Evolutionary conservation across 176 grass and related monocot species (phyloP).

Genomic region (Canna indica): DNA sequence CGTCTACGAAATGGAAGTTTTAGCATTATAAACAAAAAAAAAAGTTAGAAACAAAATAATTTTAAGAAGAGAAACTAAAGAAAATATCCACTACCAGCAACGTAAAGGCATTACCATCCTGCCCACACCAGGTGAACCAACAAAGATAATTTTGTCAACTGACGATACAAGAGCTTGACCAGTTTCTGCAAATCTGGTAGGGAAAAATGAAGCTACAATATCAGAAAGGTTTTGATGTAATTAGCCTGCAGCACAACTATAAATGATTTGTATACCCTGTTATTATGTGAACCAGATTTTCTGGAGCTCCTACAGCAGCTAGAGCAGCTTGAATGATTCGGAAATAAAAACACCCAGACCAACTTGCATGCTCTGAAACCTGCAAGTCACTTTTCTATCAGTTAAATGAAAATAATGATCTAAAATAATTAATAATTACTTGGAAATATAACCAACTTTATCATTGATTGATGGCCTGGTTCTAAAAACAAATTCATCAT

Average conservation of each 20-base stretch:
- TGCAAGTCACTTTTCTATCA: slow-evolving; percentile 17
- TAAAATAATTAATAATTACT: not conserved
- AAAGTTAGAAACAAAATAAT: not conserved
- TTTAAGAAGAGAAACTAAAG: slow-evolving; percentile 5
- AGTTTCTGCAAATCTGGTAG: slow-evolving; percentile 78
- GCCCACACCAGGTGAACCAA: slow-evolving; percentile 93
- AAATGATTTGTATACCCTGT: slow-evolving; percentile 51
- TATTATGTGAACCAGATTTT: slow-evolving; percentile 93
- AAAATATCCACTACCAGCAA: not conserved
- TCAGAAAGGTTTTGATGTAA: slow-evolving; percentile 3
- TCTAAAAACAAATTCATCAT: not conserved
- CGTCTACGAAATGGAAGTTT: not conserved
- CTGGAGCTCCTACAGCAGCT: slow-evolving; percentile 85
- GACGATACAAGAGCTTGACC: slow-evolving; percentile 96
- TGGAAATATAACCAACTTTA: not conserved
- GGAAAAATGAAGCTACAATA: slow-evolving; percentile 2
- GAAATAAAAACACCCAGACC: slow-evolving; percentile 96
- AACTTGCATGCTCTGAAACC: slow-evolving; percentile 95
- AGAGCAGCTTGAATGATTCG: slow-evolving; percentile 96
- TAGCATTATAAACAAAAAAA: slow-evolving; percentile 4
- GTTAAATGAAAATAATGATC: not conserved
- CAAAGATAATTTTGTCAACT: slow-evolving; percentile 98
- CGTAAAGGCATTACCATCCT: slow-evolving; percentile 59
- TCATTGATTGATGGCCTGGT: not conserved
- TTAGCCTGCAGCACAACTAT: not conserved